phyloP scores from a whole-genome alignment of 1,139 yeast species.

The Kazachstania sp. region DNA sequence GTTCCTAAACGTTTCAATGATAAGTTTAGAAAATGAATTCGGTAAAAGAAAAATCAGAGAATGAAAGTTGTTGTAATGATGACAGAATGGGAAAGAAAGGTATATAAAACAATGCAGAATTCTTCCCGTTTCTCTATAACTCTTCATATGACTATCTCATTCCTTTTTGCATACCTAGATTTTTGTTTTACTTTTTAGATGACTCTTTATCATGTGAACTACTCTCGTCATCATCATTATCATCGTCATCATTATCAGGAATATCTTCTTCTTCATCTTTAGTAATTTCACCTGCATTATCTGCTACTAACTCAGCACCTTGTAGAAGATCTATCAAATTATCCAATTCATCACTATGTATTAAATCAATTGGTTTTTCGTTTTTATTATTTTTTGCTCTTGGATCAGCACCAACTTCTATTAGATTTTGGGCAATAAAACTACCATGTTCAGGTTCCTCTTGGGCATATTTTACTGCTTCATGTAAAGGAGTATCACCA shows the following conservation, averaged over 20 bases:
- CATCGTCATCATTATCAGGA: constrained; percentile 25
- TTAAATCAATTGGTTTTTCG: constrained; percentile 68
- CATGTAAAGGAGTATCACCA: constrained; percentile 85
- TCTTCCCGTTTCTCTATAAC: no score
- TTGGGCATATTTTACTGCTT: constrained; percentile 66
- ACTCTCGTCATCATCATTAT: constrained; percentile 23
- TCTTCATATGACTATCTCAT: no score
- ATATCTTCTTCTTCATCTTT: constrained; percentile 25
- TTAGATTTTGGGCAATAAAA: constrained; percentile 67
- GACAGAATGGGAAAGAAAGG: no score
- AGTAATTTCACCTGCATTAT: constrained; percentile 21
- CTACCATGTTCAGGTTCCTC: constrained; percentile 82
- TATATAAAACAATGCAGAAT: no score
- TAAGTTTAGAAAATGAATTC: no score
- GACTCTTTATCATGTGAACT: neutral
- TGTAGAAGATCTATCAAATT: constrained; percentile 56
- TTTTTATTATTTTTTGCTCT: constrained; percentile 47
- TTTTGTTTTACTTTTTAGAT: neutral
- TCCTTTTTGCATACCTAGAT: neutral
- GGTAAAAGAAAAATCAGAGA: no score
- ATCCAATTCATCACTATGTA: constrained; percentile 41
- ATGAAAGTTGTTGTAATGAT: no score
- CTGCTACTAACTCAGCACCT: constrained; percentile 70
- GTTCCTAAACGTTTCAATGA: no score
- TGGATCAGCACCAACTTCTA: constrained; percentile 92